These are phyloP conservation scores for Mycena sanguinolenta DNA, from an alignment of 768 basidiomycete species.

Conservation along the genomic window DNA sequence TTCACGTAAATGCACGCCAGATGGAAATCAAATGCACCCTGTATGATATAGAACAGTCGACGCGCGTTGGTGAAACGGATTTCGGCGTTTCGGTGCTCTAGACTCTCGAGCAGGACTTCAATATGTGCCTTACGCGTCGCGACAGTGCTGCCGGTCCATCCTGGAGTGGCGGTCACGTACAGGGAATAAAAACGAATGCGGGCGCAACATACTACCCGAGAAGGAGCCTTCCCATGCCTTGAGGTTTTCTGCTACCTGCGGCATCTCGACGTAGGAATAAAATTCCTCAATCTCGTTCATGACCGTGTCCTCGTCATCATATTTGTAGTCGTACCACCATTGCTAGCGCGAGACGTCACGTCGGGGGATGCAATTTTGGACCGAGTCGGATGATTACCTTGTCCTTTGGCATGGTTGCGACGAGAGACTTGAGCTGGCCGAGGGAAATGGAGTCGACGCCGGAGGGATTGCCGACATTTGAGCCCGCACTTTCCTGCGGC, in stretches of 20 bases:
- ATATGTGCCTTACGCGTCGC: slow-evolving; percentile 79
- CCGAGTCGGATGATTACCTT: slow-evolving; percentile 18
- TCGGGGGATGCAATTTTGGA: slow-evolving; percentile 38
- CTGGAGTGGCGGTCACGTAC: slow-evolving; percentile 48
- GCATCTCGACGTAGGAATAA: slow-evolving; percentile 96
- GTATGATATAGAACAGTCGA: slow-evolving; percentile 89
- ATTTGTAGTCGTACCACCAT: slow-evolving; percentile 91
- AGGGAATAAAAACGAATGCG: neutral
- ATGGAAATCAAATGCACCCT: slow-evolving; percentile 68
- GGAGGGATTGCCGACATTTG: slow-evolving; percentile 46
- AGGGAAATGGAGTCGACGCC: slow-evolving; percentile 82
- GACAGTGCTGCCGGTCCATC: slow-evolving; percentile 82
- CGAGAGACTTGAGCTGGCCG: slow-evolving; percentile 84
- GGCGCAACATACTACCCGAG: slow-evolving; percentile 68
- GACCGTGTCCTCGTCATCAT: slow-evolving; percentile 96
- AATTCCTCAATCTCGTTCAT: slow-evolving; percentile 98
- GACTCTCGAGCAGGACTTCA: slow-evolving; percentile 84
- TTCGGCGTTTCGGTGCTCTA: slow-evolving; percentile 89
- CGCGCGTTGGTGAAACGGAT: slow-evolving; percentile 90
- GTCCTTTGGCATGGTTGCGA: slow-evolving; percentile 46
- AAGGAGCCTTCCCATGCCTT: slow-evolving; percentile 92
- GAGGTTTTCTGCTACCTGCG: slow-evolving; percentile 88
- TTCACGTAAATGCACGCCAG: too few species aligned
- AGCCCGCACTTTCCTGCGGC: slow-evolving; percentile 40
- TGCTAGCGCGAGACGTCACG: slow-evolving; percentile 63